Conservation (phyloP, 768 basidiomycete species). For the Tylopilus cervinicoccineus region DNA sequence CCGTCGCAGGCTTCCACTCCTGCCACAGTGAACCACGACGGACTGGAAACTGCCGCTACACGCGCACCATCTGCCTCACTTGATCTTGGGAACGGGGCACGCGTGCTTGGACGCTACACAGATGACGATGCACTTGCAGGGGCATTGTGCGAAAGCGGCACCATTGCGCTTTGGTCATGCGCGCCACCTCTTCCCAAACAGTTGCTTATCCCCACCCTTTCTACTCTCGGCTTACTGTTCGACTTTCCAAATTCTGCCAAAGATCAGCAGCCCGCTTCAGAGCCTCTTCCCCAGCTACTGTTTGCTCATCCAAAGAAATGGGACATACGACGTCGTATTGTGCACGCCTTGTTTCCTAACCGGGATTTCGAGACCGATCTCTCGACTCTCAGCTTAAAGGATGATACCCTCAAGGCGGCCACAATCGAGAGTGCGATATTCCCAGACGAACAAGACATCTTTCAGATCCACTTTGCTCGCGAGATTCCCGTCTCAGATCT, state of each 20-base stretch:
- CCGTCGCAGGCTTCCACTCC: constrained; percentile 13
- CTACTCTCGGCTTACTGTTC: constrained; percentile 26
- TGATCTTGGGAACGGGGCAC: constrained; percentile 12
- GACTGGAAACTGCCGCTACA: neutral
- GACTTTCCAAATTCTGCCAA: neutral
- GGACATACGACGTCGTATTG: constrained; percentile 13
- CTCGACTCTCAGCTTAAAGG: constrained; percentile 46
- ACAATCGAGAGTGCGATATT: constrained; percentile 33
- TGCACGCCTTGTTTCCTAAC: constrained; percentile 18
- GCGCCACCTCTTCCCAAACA: constrained; percentile 21
- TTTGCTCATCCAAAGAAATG: constrained; percentile 24
- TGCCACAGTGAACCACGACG: constrained; percentile 8
- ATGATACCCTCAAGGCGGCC: constrained; percentile 35
- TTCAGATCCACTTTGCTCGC: constrained; percentile 49
- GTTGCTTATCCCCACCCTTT: constrained; percentile 19
- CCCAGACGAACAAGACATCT: constrained; percentile 68
- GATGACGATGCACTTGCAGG: constrained; percentile 19
- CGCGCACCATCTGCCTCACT: constrained; percentile 18
- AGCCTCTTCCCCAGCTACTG: constrained; percentile 28
- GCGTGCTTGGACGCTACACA: constrained; percentile 18
- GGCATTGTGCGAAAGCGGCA: constrained; percentile 22
- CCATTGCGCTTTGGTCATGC: constrained; percentile 30
- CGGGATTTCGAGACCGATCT: constrained; percentile 33
- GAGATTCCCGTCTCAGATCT: constrained; percentile 26
- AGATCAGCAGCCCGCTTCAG: neutral